Percentiles rank a stretch among this genome's conserved stretches.
Evolutionary conservation across 257 asterid species (phyloP).

Genomic region (Mitragyna speciosa): DNA sequence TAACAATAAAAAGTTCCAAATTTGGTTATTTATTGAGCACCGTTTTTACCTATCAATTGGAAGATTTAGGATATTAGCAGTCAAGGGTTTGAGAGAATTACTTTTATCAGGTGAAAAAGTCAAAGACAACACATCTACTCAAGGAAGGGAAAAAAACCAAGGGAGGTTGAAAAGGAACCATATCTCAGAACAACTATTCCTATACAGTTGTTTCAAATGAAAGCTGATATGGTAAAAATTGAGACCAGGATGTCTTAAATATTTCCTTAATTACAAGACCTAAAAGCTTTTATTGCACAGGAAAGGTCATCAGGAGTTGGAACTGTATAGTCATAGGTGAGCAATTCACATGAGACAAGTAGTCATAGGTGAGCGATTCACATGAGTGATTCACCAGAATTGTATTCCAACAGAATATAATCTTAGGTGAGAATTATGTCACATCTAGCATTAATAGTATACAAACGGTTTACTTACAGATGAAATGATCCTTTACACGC

Average conservation of each 20-base stretch:
- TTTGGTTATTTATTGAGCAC: neutral
- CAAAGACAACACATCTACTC: neutral
- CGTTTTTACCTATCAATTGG: neutral
- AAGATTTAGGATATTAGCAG: neutral
- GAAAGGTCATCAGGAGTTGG: neutral
- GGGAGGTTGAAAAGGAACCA: neutral
- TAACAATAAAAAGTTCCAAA: neutral
- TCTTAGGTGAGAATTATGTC: neutral
- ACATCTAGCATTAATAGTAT: neutral
- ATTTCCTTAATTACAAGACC: neutral
- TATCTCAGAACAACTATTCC: neutral
- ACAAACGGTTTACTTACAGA: constrained; percentile 59
- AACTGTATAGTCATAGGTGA: too few relatives aligned
- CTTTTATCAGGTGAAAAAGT: neutral
- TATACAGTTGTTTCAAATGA: neutral
- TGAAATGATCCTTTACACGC: constrained; percentile 90
- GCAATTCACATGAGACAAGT: neutral
- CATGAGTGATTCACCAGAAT: neutral
- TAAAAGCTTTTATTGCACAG: neutral
- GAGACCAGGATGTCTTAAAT: neutral
- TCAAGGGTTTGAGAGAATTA: neutral
- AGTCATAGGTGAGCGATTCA: too few relatives aligned
- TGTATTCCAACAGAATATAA: neutral
- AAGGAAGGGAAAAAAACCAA: neutral
- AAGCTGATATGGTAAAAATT: neutral